These are phyloP conservation scores for Brassica incana DNA, from an alignment of 345 rosid genomes.

Conservation along the genomic window DNA sequence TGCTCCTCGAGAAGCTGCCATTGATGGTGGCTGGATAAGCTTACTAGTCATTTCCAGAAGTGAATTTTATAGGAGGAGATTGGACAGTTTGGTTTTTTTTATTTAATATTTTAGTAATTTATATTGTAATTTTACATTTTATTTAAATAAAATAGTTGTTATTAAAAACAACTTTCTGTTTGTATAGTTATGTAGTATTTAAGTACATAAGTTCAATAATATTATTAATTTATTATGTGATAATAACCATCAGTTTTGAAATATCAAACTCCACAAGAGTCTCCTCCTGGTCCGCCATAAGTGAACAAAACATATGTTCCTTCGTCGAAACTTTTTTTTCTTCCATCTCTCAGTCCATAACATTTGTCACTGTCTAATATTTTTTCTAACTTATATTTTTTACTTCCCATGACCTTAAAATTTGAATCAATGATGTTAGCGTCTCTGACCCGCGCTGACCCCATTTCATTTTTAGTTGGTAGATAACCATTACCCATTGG, in stretches of 20 bases:
- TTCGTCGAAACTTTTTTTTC: not conserved
- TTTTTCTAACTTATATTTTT: not conserved
- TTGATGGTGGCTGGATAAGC: no score
- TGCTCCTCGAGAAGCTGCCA: no score
- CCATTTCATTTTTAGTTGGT: not conserved
- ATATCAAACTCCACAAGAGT: conserved; percentile 3
- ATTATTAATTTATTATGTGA: not conserved
- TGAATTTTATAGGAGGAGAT: no score
- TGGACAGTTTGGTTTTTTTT: no score
- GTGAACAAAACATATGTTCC: not conserved
- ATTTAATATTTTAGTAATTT: no score
- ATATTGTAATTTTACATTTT: no score
- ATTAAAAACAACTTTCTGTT: not conserved
- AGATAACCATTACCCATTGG: conserved; percentile 19
- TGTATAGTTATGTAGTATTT: not conserved
- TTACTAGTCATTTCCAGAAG: no score
- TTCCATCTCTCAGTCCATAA: not conserved
- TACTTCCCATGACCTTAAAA: not conserved
- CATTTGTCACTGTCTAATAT: conserved; percentile 8
- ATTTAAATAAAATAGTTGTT: no score
- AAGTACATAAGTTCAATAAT: not conserved
- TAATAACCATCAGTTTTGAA: not conserved
- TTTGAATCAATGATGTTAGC: not conserved
- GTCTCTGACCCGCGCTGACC: not conserved
- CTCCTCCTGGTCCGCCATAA: conserved; percentile 25